Percentiles rank a stretch among this genome's conserved stretches.
Conservation (phyloP, 495 filamentous ascomycete species). For the Penicillium argentinense region DNA sequence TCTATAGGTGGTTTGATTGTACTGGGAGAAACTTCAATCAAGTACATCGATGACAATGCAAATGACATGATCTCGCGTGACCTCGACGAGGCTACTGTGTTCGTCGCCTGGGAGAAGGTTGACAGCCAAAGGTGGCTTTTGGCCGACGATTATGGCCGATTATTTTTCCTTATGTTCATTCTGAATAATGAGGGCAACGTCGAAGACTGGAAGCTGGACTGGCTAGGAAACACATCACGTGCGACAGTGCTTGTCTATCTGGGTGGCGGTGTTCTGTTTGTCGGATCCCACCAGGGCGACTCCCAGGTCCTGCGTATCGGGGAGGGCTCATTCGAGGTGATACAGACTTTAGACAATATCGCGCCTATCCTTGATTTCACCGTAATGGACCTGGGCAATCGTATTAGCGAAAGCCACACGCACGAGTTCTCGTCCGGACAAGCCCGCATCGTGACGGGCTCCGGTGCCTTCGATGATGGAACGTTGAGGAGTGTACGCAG, state of each 20-base stretch:
- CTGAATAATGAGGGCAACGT: slow-evolving; percentile 63
- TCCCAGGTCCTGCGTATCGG: slow-evolving; percentile 76
- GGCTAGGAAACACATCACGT: slow-evolving; percentile 69
- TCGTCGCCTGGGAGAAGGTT: slow-evolving; percentile 83
- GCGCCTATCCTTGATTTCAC: slow-evolving; percentile 91
- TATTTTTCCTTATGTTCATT: slow-evolving; percentile 77
- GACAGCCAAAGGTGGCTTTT: slow-evolving; percentile 79
- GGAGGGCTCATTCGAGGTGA: slow-evolving; percentile 54
- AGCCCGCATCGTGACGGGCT: slow-evolving; percentile 88
- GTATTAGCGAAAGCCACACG: slow-evolving; percentile 70
- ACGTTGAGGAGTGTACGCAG: slow-evolving; percentile 85
- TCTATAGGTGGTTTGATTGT: slow-evolving; percentile 70
- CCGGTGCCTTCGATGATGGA: slow-evolving; percentile 83
- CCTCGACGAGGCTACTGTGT: slow-evolving; percentile 73
- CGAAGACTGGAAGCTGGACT: slow-evolving; percentile 62
- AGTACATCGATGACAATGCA: slow-evolving; percentile 73
- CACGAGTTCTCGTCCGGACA: slow-evolving; percentile 95
- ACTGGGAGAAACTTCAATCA: slow-evolving; percentile 79
- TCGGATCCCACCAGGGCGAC: slow-evolving; percentile 91
- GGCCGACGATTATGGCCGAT: slow-evolving; percentile 82
- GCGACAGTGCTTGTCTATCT: slow-evolving; percentile 79
- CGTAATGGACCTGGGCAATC: slow-evolving; percentile 90
- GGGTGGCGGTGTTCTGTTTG: slow-evolving; percentile 70
- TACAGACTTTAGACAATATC: slow-evolving; percentile 82
- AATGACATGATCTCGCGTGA: slow-evolving; percentile 59